These are phyloP conservation scores for Starmerella potacharoeniae DNA, from an alignment of 805 yeast species.

Conservation along the genomic window DNA sequence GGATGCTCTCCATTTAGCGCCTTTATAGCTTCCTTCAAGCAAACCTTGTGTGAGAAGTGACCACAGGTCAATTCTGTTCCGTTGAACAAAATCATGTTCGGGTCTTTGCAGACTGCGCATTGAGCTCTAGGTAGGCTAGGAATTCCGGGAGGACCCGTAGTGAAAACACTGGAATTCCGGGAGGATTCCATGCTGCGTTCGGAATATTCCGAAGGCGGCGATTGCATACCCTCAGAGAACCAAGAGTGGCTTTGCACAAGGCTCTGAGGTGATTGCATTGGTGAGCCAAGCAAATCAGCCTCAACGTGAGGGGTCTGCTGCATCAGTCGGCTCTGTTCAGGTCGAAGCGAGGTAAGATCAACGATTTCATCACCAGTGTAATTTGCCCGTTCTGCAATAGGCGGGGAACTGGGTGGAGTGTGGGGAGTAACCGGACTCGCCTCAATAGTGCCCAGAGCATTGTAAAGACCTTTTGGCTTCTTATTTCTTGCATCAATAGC, in stretches of 20 bases:
- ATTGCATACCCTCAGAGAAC: neutral
- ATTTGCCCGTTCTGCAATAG: neutral
- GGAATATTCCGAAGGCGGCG: neutral
- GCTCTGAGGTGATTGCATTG: neutral
- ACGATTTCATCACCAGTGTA: neutral
- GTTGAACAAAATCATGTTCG: slow-evolving; percentile 1
- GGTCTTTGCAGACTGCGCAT: slow-evolving; percentile 8
- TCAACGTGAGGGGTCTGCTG: neutral
- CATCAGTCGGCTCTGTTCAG: neutral
- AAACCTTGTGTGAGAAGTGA: slow-evolving; percentile 8
- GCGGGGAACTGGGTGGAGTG: neutral
- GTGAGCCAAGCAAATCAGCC: neutral
- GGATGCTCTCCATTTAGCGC: neutral
- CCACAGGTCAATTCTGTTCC: slow-evolving; percentile 9
- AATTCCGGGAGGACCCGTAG: neutral
- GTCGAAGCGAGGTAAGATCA: neutral
- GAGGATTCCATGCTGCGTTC: neutral
- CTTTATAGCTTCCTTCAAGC: neutral
- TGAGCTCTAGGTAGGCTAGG: neutral
- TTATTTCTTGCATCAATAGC: neutral
- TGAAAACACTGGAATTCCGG: neutral
- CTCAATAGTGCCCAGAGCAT: neutral
- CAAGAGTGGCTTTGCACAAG: neutral
- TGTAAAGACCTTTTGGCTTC: neutral
- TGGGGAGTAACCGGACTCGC: neutral